Evolutionary conservation across 441 rosid genomes (phyloP).

Genomic region (Populus hybrid): DNA sequence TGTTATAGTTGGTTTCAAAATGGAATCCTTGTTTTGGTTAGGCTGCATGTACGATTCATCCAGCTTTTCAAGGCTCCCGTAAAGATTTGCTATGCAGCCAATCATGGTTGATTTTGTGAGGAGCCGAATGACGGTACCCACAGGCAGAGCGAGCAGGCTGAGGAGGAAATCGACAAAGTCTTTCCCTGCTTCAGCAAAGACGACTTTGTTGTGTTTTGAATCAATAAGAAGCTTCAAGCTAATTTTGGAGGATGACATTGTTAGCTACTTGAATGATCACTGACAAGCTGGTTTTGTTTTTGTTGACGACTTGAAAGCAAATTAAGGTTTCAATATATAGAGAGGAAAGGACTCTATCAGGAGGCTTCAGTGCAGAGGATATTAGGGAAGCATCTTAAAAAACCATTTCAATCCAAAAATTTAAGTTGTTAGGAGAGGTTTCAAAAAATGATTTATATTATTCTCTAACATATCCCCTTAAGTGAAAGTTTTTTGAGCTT

Average conservation of each 20-base stretch:
- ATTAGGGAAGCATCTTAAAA: too few relatives aligned
- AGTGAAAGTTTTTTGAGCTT: too few relatives aligned
- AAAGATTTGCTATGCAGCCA: conserved; percentile 23
- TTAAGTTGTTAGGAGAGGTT: too few relatives aligned
- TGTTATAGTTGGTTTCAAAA: conserved; percentile 1
- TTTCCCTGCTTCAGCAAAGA: conserved; percentile 26
- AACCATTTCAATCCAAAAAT: too few relatives aligned
- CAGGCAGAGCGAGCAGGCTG: conserved; percentile 19
- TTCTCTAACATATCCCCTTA: too few relatives aligned
- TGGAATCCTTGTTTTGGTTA: neutral
- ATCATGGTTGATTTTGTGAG: conserved; percentile 1
- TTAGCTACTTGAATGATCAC: too few relatives aligned
- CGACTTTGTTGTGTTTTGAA: neutral
- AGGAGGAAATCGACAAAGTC: conserved; percentile 34
- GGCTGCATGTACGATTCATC: conserved; percentile 7
- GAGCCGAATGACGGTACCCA: conserved; percentile 16
- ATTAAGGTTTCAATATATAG: too few relatives aligned
- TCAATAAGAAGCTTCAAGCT: conserved; percentile 22
- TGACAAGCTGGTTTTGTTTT: too few relatives aligned
- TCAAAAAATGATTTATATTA: too few relatives aligned
- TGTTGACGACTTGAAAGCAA: too few relatives aligned
- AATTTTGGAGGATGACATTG: neutral
- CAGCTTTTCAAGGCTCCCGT: conserved; percentile 10
- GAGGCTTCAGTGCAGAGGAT: too few relatives aligned
- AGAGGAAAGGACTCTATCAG: neutral